These are phyloP conservation scores for Hippophae tibetana DNA, from an alignment of 306 rosid species.

Conservation along the genomic window DNA sequence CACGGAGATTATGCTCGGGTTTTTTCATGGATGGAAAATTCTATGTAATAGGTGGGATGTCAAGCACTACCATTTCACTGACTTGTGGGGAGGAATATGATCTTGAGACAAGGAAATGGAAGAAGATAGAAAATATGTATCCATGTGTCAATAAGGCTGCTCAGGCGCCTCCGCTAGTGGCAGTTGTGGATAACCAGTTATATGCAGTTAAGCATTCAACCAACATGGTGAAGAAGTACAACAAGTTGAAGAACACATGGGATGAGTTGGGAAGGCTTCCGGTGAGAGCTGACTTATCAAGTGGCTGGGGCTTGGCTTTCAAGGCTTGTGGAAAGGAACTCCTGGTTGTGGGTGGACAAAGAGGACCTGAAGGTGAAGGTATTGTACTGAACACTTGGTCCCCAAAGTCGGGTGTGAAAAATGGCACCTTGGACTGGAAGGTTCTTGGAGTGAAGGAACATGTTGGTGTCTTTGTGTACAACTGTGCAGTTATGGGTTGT, in stretches of 20 bases:
- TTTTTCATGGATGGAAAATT: constrained; percentile 81
- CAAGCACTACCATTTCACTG: constrained; percentile 57
- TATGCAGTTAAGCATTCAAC: constrained; percentile 74
- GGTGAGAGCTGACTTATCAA: constrained; percentile 10
- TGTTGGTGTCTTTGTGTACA: constrained; percentile 84
- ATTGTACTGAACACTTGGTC: constrained; percentile 74
- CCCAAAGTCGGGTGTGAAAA: constrained; percentile 58
- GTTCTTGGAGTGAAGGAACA: constrained; percentile 72
- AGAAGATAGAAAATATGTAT: constrained; percentile 74
- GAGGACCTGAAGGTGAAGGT: constrained; percentile 85
- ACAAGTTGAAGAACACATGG: constrained; percentile 72
- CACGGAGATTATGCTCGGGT: constrained; percentile 85
- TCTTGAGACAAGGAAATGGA: constrained; percentile 59
- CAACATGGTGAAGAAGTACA: constrained; percentile 83
- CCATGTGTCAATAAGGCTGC: constrained; percentile 67
- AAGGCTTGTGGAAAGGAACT: constrained; percentile 88
- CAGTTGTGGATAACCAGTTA: constrained; percentile 80
- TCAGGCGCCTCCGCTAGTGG: constrained; percentile 96
- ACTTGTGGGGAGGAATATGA: constrained; percentile 91
- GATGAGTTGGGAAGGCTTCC: constrained; percentile 82
- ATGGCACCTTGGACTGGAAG: constrained; percentile 81
- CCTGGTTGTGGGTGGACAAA: constrained; percentile 89
- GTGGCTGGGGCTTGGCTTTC: constrained; percentile 97
- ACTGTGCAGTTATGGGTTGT: constrained; percentile 96
- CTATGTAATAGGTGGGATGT: constrained; percentile 96